Conservation (phyloP, 352 stramenopile species). For the Globisporangium canariense region DNA sequence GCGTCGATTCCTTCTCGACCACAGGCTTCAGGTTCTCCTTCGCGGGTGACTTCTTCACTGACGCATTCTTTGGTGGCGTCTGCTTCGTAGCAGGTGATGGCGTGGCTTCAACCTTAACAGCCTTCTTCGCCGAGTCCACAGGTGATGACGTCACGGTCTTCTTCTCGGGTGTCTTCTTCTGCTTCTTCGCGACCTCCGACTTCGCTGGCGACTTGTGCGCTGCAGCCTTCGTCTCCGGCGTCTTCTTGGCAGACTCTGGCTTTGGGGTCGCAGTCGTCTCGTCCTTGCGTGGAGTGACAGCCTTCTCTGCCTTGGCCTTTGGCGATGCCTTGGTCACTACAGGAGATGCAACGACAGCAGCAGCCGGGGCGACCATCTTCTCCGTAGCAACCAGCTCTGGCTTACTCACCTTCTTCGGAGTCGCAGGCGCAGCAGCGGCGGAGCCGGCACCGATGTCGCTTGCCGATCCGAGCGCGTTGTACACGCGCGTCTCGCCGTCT, state of each 20-base stretch:
- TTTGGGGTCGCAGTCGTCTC: not conserved
- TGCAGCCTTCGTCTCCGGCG: not conserved
- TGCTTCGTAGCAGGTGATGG: constrained; percentile 8
- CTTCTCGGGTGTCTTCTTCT: constrained; percentile 16
- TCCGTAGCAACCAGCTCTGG: not conserved
- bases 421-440: not conserved
- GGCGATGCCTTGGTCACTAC: constrained; percentile 12
- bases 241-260: constrained; percentile 9
- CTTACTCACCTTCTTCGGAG: constrained; percentile 8
- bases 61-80: not conserved
- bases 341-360: not conserved
- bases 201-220: constrained; percentile 10
- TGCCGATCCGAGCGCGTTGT: constrained; percentile 20
- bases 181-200: constrained; percentile 1
- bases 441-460: not conserved
- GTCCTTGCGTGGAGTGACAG: constrained; percentile 8
- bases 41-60: constrained; percentile 13
- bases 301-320: constrained; percentile 9
- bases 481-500: constrained; percentile 38
- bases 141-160: constrained; percentile 12
- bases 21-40: constrained; percentile 15
- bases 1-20: not conserved
- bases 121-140: constrained; percentile 5
- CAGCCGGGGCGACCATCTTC: not conserved
- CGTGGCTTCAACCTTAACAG: not conserved